Base-by-base conservation (phyloP, 495 filamentous ascomycete species). In the Jackrogersella multiformis region DNA sequence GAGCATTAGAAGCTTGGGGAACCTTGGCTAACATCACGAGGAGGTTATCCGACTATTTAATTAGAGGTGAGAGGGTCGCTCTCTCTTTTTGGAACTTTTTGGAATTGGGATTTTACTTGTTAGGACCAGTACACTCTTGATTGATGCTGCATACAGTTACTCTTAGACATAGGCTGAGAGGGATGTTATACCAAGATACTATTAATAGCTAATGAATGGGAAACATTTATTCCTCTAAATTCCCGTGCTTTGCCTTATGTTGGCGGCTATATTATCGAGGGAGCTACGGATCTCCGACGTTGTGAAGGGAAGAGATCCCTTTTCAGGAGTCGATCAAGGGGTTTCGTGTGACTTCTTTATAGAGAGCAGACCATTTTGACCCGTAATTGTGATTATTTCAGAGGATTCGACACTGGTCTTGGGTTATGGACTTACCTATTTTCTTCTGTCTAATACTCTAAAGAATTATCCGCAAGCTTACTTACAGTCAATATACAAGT, bases 1-100 rank as follows among this genome's bases (percentile, higher is more conserved):
- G 15, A 13, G 18, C 15, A 30, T 49, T 49, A 32, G 5, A 49
- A 32, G 21, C 3, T 49, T 32, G 5, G n/a, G 24, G 2, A 13
- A 30, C 46, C 10, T 26, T 15, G 20, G 32, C 7, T 5, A 49
- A 38, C 30, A 49, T 49, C 30, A 30, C 13, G 16, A 45, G 46
- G 26, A 49, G 46, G 46, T 54, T 59, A 60, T 46, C 38, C 28
- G 20, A 66, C 56, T 56, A 66, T 66, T 61, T 66, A 66, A 24
- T 16, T 26, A 34, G 20, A 35, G 32, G 49, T 51, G 53, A 53
- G 34, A 24, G n/a, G 15, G 20, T 45, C 24, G 20, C 45, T 48
- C 20, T 28, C 23, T 36, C 61, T 52, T 58, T 54, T 60, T 45
- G 46, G 61, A 39, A 46, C 56, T 56, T 60, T 66, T 59, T 53